Evolutionary conservation across 2,329 filamentous ascomycete genomes (phyloP), one percentile per base, ranked within the genome.

Genomic region (Botrytis deweyae): DNA sequence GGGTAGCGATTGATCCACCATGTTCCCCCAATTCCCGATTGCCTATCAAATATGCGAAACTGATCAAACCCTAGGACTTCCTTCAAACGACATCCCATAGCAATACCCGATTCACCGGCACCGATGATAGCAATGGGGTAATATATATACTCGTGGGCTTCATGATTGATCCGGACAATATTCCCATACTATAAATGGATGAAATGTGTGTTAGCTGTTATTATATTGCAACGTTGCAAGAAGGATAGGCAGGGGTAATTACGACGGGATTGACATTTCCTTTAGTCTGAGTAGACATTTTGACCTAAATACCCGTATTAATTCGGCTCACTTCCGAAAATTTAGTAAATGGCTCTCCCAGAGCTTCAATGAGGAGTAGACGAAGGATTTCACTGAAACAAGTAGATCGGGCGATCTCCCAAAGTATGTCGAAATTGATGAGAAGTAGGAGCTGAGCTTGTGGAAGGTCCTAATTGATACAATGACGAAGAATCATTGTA

Each of bases 1-100:
- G 86, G 88, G 79, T 90, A 90, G 68, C 86, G 82, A 77, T 90
- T 90, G 72, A 87, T 88, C 84, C 86, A 88, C 88, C 88, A 90
- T 4, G 78, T 80, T 0, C 79, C 79, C 38, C 88, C 88, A 74
- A 89, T 84, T 4, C 86, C 87, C 16, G 85, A 83, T 75, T 87
- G 86, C 49, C 87, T 83, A 2, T 90, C 88, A 74, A 89, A 88
- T 75, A 90, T 84, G 52, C 86, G 83, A 78, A 89, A 89, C 72
- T 90, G 87, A 77, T 88, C 86, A 75, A 87, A 87, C 2, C 85
- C 85, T 20, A 89, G 82, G 55, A 83, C 82, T 64, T 86, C 82
- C 76, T 88, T 89, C 74, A 90, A 77, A 64, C 85, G 83, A 76
- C 86, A 88, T n/a, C 84, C 88, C 84, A 88, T 87, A 9, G 88